These are phyloP conservation scores for Colletotrichum nymphaeae DNA, from an alignment of 2,329 filamentous ascomycete species.

Conservation along the genomic window DNA sequence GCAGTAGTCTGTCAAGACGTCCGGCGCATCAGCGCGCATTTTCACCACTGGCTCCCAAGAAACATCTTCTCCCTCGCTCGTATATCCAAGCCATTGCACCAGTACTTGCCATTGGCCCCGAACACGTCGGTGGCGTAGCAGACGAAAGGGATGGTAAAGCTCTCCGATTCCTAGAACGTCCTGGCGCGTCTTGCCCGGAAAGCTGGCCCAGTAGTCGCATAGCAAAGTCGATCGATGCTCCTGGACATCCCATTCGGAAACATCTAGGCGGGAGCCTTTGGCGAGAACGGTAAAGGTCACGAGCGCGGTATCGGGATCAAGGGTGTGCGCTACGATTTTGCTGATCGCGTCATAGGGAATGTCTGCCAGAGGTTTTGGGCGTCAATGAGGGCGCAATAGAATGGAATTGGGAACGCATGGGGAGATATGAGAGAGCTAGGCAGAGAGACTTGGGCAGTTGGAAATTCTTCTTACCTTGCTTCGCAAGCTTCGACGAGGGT, in stretches of 20 bases:
- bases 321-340: constrained; percentile 15
- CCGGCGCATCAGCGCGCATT: constrained; percentile 23
- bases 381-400: neutral
- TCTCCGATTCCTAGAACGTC: constrained; percentile 27
- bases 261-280: neutral
- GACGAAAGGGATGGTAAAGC: constrained; percentile 28
- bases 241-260: constrained; percentile 32
- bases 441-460: neutral
- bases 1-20: constrained; percentile 22
- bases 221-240: constrained; percentile 21
- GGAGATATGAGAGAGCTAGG: neutral
- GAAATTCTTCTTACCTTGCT: constrained; percentile 17
- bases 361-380: neutral
- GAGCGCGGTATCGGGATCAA: constrained; percentile 20
- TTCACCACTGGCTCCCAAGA: constrained; percentile 29
- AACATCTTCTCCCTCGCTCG: constrained; percentile 19
- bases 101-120: constrained; percentile 32
- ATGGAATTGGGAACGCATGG: neutral
- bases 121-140: constrained; percentile 25
- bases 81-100: constrained; percentile 30
- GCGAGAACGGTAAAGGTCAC: constrained; percentile 24
- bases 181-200: constrained; percentile 25
- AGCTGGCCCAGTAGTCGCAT: constrained; percentile 23
- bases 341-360: constrained; percentile 26
- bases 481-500: constrained; percentile 1